These are phyloP conservation scores for Trypanosoma grayi DNA, from an alignment of 208 protist genomes.

Conservation along the genomic window DNA sequence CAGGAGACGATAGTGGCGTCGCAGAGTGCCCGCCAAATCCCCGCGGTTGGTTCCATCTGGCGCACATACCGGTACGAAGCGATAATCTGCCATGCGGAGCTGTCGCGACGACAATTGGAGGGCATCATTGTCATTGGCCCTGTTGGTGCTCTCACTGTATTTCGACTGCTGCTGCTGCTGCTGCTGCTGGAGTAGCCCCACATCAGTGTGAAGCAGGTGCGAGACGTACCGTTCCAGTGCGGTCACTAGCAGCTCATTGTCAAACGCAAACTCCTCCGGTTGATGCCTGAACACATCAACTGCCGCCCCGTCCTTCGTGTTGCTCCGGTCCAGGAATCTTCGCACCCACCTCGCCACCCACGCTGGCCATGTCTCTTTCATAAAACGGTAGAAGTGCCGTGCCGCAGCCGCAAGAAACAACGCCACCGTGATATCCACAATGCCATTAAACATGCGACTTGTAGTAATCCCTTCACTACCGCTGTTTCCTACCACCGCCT, in stretches of 20 bases:
- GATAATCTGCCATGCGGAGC: constrained; percentile 4
- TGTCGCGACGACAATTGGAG: not conserved
- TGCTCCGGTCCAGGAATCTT: not conserved
- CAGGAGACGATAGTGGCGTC: constrained; percentile 27
- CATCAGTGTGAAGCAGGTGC: constrained; percentile 2
- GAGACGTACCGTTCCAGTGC: constrained; percentile 23
- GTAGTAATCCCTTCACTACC: not conserved
- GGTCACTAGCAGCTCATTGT: constrained; percentile 24
- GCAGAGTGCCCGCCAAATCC: constrained; percentile 12
- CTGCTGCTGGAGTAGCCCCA: not conserved
- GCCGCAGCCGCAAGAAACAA: constrained; percentile 4
- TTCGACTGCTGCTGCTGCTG: not conserved
- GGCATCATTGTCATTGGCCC: not conserved
- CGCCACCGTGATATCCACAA: constrained; percentile 15
- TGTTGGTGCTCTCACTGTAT: too few species aligned
- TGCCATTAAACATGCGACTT: not conserved
- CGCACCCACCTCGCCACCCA: not conserved
- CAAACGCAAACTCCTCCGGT: constrained; percentile 29
- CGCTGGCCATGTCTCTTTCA: constrained; percentile 44
- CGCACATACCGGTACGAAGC: constrained; percentile 4
- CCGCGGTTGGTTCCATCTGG: not conserved
- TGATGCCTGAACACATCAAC: constrained; percentile 21
- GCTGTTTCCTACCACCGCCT: not conserved
- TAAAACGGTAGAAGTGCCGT: constrained; percentile 30
- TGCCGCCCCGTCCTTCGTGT: not conserved